These are phyloP conservation scores for Echites panduratus DNA, from an alignment of 257 asterid genomes.

Conservation along the genomic window DNA sequence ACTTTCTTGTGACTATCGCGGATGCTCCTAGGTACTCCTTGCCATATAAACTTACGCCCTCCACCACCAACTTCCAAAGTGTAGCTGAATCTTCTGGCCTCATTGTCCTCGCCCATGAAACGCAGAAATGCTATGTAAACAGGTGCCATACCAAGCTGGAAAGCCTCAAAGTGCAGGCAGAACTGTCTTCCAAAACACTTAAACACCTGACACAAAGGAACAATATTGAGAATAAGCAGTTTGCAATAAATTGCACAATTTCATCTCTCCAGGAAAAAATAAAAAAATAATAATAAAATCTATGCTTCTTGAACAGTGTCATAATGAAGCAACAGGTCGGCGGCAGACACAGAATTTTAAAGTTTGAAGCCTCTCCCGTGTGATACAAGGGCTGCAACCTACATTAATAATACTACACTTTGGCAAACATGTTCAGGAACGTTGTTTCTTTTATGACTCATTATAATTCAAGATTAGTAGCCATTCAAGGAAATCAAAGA, in stretches of 20 bases:
- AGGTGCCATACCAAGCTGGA: conserved; percentile 59
- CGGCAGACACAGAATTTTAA: neutral
- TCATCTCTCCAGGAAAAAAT: no score
- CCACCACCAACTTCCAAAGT: conserved; percentile 64
- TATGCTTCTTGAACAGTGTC: neutral
- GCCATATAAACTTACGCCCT: conserved; percentile 73
- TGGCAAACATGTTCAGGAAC: neutral
- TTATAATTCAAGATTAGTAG: neutral
- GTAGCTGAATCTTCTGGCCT: conserved; percentile 67
- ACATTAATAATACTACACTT: neutral
- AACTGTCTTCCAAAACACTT: conserved; percentile 70
- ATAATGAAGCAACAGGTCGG: neutral
- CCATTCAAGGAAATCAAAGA: no score
- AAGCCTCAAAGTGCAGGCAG: conserved; percentile 86
- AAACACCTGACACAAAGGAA: conserved; percentile 53
- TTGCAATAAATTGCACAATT: neutral
- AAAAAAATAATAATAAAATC: no score
- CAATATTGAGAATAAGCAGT: neutral
- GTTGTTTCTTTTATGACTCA: neutral
- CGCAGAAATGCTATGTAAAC: conserved; percentile 84
- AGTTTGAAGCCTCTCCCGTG: neutral
- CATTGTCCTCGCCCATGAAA: conserved; percentile 80
- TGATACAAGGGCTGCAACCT: neutral
- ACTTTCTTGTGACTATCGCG: conserved; percentile 69
- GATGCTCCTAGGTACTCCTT: conserved; percentile 86